These are phyloP conservation scores for Hypoxylon sp. DNA, from an alignment of 2,329 filamentous ascomycete genomes.

Conservation along the genomic window DNA sequence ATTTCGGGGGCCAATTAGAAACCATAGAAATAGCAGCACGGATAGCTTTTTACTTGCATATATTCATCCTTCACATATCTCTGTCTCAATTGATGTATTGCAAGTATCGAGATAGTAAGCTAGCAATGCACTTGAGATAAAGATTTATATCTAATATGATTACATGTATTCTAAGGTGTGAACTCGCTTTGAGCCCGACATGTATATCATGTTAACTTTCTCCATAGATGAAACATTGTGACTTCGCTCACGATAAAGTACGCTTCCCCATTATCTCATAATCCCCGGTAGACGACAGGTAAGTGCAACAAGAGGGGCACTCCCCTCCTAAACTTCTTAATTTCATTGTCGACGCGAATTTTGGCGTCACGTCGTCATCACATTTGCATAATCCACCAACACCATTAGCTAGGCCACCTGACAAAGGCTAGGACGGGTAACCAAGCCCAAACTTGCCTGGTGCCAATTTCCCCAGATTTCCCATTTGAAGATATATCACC, in stretches of 20 bases:
- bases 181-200: background rate
- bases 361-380: constrained; percentile 17
- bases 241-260: background rate
- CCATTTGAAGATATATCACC: background rate
- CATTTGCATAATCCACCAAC: constrained; percentile 10
- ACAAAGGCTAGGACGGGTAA: constrained; percentile 7
- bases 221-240: background rate
- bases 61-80: background rate
- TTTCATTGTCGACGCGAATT: constrained; percentile 18
- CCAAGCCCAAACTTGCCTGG: constrained; percentile 14
- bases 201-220: background rate
- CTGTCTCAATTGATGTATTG: constrained; percentile 29
- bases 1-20: constrained; percentile 15
- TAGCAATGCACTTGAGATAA: background rate
- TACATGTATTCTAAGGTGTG: background rate
- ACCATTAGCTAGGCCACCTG: background rate
- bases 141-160: background rate
- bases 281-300: constrained; percentile 11
- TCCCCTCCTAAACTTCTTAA: background rate
- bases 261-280: constrained; percentile 10
- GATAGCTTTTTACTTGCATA: constrained; percentile 16
- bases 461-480: constrained; percentile 12
- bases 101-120: background rate
- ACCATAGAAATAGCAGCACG: background rate
- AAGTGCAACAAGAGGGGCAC: constrained; percentile 16